Conservation (phyloP, 345 rosid genomes). For the sweet orange (Citrus sinensis) region DVS_A1.0 CM039161.1:22982501-22983000, state of each 20-base stretch:
- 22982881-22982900: conserved; percentile 7
- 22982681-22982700: not conserved
- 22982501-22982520: not conserved
- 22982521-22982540: no score
- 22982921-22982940: conserved; percentile 7
- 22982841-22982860: not conserved
- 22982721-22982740: not conserved
- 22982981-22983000: not conserved
- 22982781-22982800: not conserved
- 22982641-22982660: not conserved
- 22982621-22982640: not conserved
- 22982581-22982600: not conserved
- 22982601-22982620: not conserved
- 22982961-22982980: not conserved
- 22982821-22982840: not conserved
- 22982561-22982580: not conserved
- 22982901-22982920: not conserved
- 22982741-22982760: not conserved
- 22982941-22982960: not conserved
- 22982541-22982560: no score
- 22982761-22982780: not conserved
- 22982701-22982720: not conserved
- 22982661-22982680: not conserved
- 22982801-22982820: not conserved
- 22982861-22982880: not conserved